phyloP scores from a whole-genome alignment of 2,329 filamentous ascomycete genomes.

The Aurifilum marmelostoma region DNA sequence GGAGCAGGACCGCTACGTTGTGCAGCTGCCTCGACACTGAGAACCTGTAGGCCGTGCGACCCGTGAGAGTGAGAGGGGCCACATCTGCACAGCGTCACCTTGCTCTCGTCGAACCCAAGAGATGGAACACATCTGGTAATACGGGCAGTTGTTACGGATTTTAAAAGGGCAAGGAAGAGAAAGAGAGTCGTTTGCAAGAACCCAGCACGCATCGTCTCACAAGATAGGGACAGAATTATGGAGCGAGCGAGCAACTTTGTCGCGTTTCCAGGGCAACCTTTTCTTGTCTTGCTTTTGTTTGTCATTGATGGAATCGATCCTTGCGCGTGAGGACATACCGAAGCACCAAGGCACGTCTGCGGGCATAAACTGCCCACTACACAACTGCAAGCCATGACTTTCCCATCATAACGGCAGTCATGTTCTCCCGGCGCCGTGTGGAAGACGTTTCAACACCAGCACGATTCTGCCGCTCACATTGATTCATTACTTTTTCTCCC shows the following conservation, averaged over 20 bases:
- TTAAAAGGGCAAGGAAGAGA: background rate
- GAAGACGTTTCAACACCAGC: background rate
- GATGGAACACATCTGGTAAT: background rate
- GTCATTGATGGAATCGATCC: too few species aligned
- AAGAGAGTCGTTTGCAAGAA: background rate
- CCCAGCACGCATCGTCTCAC: background rate
- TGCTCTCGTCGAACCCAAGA: background rate
- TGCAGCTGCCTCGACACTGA: background rate
- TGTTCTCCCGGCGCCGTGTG: too few species aligned
- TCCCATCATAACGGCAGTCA: background rate
- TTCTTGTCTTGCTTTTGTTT: background rate
- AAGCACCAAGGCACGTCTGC: background rate
- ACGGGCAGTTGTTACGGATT: too few species aligned
- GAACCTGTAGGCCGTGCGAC: background rate
- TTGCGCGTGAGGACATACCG: too few species aligned
- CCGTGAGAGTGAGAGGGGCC: too few species aligned
- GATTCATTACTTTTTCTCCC: too few species aligned
- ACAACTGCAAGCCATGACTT: background rate
- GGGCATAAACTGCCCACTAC: background rate
- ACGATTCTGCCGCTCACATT: too few species aligned
- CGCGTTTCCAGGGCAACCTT: background rate
- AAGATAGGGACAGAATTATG: background rate
- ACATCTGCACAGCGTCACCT: background rate
- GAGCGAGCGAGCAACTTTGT: constrained; percentile 11
- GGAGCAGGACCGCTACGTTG: background rate